These are phyloP conservation scores for Pseudozyma tsukubaensis DNA, from an alignment of 1,284 basidiomycete species.

Conservation along the genomic window DNA sequence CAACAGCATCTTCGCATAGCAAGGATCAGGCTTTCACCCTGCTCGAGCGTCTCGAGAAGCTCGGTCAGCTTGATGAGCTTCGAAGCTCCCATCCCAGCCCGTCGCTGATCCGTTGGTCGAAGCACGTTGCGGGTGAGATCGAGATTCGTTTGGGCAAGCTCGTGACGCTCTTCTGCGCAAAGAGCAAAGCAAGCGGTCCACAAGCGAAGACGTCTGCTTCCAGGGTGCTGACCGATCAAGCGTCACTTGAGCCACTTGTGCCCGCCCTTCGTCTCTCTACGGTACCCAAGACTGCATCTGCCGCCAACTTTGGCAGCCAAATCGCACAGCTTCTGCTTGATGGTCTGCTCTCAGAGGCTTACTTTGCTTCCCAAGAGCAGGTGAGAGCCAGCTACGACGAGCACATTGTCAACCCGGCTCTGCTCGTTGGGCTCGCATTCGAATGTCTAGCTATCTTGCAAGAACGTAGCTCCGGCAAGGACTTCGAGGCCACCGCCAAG, in stretches of 20 bases:
- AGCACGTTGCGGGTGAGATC: constrained; percentile 40
- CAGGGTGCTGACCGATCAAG: constrained; percentile 13
- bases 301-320: constrained; percentile 16
- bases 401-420: constrained; percentile 35
- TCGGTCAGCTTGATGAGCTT: constrained; percentile 42
- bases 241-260: constrained; percentile 31
- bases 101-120: constrained; percentile 44
- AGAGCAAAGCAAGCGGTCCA: background rate
- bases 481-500: constrained; percentile 20
- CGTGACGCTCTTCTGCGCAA: constrained; percentile 26
- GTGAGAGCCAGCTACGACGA: constrained; percentile 30
- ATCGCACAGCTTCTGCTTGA: constrained; percentile 32
- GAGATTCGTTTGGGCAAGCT: constrained; percentile 27
- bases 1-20: constrained; percentile 22
- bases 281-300: constrained; percentile 23
- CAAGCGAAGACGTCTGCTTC: constrained; percentile 12
- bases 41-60: constrained; percentile 55
- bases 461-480: constrained; percentile 23
- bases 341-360: constrained; percentile 25
- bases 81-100: constrained; percentile 38
- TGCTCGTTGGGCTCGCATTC: constrained; percentile 37
- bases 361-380: constrained; percentile 22
- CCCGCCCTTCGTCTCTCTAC: constrained; percentile 44
- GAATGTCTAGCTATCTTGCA: constrained; percentile 43
- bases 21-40: constrained; percentile 50